Conservation (phyloP, 108 stramenopile species). For the Pseudonitzschia multiseries region DNA sequence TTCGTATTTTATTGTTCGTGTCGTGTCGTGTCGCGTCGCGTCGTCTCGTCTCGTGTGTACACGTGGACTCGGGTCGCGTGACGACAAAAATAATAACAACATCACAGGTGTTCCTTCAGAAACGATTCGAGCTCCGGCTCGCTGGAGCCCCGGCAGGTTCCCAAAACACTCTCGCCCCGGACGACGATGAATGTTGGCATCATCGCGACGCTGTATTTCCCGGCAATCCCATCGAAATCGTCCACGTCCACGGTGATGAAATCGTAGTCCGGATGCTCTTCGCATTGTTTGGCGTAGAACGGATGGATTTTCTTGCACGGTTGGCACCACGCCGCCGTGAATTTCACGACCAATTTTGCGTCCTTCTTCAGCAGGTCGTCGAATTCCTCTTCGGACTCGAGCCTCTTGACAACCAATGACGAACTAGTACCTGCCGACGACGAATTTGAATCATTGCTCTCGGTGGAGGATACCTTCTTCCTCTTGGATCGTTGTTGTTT, state of each 20-base stretch:
- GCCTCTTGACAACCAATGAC: constrained; percentile 16
- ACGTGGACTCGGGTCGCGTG: too few species aligned
- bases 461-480: not conserved
- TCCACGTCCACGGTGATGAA: constrained; percentile 78
- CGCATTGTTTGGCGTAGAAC: constrained; percentile 49
- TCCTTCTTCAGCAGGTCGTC: constrained; percentile 21
- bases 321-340: constrained; percentile 88
- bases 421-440: too few species aligned
- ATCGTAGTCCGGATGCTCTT: constrained; percentile 17
- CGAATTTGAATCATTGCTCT: not conserved
- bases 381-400: constrained; percentile 41
- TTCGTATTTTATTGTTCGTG: too few species aligned
- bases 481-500: not conserved
- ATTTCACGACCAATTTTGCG: constrained; percentile 59
- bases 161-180: constrained; percentile 18
- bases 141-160: constrained; percentile 30
- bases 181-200: constrained; percentile 88
- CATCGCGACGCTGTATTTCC: constrained; percentile 59
- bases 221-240: constrained; percentile 69
- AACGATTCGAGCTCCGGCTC: constrained; percentile 29
- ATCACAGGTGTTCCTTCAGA: constrained; percentile 19
- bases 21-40: too few species aligned
- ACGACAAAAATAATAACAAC: too few species aligned
- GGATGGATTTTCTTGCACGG: constrained; percentile 83
- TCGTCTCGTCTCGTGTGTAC: too few species aligned